phyloP scores from a whole-genome alignment of 805 yeast species.

The Schwanniomyces pseudopolymorphus region DNA sequence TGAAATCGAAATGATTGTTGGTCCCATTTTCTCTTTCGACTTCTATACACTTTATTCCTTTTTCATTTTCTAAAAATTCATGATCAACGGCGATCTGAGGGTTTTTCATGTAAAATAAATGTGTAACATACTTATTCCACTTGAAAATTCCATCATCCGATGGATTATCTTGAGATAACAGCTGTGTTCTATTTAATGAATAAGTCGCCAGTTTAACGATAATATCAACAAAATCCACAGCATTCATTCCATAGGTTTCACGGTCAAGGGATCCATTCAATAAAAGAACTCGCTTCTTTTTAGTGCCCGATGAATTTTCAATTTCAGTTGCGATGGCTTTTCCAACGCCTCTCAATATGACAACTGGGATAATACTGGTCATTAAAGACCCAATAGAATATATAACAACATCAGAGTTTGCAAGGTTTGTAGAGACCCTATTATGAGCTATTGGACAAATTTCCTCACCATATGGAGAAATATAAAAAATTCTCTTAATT shows the following conservation, averaged over 20 bases:
- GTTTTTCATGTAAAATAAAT: conserved; percentile 53
- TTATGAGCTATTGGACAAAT: conserved; percentile 72
- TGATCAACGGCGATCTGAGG: conserved; percentile 53
- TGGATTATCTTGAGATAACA: conserved; percentile 11
- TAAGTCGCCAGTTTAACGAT: conserved; percentile 57
- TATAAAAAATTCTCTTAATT: conserved; percentile 69
- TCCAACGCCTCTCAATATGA: conserved; percentile 72
- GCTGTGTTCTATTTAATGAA: conserved; percentile 33
- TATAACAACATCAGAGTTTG: conserved; percentile 53
- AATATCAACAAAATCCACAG: conserved; percentile 55
- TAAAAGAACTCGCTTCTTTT: conserved; percentile 54
- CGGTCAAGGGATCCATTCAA: conserved; percentile 77
- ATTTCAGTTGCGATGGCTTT: conserved; percentile 46
- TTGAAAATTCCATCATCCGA: conserved; percentile 8
- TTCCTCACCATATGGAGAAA: conserved; percentile 87
- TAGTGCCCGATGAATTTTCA: conserved; percentile 4
- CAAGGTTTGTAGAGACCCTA: conserved; percentile 53
- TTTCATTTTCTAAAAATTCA: conserved; percentile 27
- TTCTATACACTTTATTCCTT: conserved; percentile 49
- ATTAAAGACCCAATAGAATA: conserved; percentile 86
- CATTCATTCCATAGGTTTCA: conserved; percentile 71
- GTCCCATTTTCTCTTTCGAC: conserved; percentile 27
- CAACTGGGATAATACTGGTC: conserved; percentile 82
- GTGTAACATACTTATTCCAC: conserved; percentile 58
- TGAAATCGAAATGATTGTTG: conserved; percentile 37